These are phyloP conservation scores for Saturnispora quitensis DNA, from an alignment of 805 yeast species.

Conservation along the genomic window DNA sequence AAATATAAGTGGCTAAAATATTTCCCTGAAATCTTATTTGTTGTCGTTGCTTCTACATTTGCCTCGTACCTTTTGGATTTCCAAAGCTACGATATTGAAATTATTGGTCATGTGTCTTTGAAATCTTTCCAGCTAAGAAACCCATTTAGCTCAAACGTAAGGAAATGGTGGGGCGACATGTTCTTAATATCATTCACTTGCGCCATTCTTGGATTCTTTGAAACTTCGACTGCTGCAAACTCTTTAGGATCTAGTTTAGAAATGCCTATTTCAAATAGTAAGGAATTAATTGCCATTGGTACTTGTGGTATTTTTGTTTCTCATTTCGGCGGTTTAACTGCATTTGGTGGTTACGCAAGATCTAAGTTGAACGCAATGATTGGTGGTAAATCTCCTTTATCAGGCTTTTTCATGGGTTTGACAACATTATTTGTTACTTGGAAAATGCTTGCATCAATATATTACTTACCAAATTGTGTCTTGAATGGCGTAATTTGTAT, in stretches of 20 bases:
- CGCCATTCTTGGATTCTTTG: constrained; percentile 85
- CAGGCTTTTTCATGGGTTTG: constrained; percentile 79
- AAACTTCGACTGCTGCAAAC: constrained; percentile 87
- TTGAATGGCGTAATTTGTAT: constrained; percentile 71
- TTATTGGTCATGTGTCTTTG: constrained; percentile 60
- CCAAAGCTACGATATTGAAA: constrained; percentile 45
- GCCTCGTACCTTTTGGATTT: constrained; percentile 41
- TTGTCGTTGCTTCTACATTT: constrained; percentile 54
- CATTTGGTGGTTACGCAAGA: constrained; percentile 95
- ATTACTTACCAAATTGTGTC: constrained; percentile 69
- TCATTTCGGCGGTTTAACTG: constrained; percentile 61
- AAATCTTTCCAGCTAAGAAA: constrained; percentile 41
- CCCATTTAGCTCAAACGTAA: constrained; percentile 45
- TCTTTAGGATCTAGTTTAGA: constrained; percentile 70
- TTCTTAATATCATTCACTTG: constrained; percentile 66
- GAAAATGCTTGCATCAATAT: constrained; percentile 52
- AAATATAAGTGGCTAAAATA: constrained; percentile 42
- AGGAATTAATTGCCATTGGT: constrained; percentile 89
- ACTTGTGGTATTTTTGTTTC: constrained; percentile 58
- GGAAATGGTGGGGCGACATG: constrained; percentile 42
- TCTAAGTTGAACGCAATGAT: constrained; percentile 80
- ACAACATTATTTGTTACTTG: constrained; percentile 58
- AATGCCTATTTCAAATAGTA: constrained; percentile 67
- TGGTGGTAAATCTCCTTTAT: constrained; percentile 78
- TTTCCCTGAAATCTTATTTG: constrained; percentile 77